Percentiles rank a stretch among this genome's conserved stretches.
Evolutionary conservation across 2,329 filamentous ascomycete species (phyloP).

Genomic region (Penicillium rolfsii): DNA sequence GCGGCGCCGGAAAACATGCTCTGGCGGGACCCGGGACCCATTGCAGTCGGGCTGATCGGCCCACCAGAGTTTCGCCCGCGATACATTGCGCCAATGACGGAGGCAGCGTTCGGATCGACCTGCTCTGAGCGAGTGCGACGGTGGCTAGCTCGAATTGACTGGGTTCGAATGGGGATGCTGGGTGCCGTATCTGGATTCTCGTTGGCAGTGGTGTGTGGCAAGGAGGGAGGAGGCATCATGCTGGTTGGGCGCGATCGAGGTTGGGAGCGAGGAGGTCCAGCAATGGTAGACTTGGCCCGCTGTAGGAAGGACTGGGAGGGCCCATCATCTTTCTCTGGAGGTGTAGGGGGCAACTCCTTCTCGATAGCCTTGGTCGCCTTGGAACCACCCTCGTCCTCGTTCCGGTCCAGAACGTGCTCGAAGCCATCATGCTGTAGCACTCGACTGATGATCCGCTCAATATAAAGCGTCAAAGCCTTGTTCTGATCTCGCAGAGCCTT

Average conservation of each 20-base stretch:
- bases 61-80: conserved; percentile 63
- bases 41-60: conserved; percentile 56
- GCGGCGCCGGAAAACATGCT: conserved; percentile 44
- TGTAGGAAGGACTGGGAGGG: conserved; percentile 56
- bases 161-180: conserved; percentile 52
- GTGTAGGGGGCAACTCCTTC: conserved; percentile 83
- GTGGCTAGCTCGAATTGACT: conserved; percentile 47
- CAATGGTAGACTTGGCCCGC: conserved; percentile 63
- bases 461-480: conserved; percentile 95
- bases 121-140: conserved; percentile 56
- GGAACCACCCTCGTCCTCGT: conserved; percentile 54
- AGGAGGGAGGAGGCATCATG: conserved; percentile 44
- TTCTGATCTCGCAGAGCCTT: conserved; percentile 87
- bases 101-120: conserved; percentile 58
- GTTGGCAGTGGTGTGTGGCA: conserved; percentile 41
- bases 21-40: conserved; percentile 46
- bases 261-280: conserved; percentile 43
- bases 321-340: conserved; percentile 58
- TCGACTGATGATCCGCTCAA: conserved; percentile 98
- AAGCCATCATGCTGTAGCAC: conserved; percentile 93
- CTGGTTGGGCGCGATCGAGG: conserved; percentile 52
- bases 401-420: conserved; percentile 87
- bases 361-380: conserved; percentile 50
- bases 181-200: conserved; percentile 54
- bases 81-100: conserved; percentile 88